Evolutionary conservation across 306 rosid genomes (phyloP), one percentile per base, ranked within the genome.

Genomic region (Prosopis cineraria): DNA sequence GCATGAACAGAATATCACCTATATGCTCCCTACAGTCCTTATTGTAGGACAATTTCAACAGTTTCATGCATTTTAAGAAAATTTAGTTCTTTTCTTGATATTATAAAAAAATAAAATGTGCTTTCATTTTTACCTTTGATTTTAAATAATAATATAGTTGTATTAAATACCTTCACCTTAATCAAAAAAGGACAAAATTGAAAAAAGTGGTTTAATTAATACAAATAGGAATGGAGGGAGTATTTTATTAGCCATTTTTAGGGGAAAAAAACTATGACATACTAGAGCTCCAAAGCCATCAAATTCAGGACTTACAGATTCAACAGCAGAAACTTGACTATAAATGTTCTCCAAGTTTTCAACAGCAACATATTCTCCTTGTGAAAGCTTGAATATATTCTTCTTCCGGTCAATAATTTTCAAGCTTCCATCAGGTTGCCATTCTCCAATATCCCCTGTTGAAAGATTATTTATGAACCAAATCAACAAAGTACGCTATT

Each of bases 361-460:
- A 41, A 93, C 99, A 6, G 99, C 99, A 72, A 95, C 99, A 85
- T 95, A 95, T 78, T 95, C 99, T 84, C 99, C 99, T 83, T 95
- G 99, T 16, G 99, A 91, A 76, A 95, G 99, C 84, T 95, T 95
- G 85, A 93, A 95, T 84, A 95, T 95, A 84, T 95, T 95, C 94
- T 95, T 95, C 91, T 93, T 95, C 53, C 97, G 88, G 77, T 95
- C 99, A 77, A 95, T 91, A 59, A 95, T 93, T 88, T 91, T 95
- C 91, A 95, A 85, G 90, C 94, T 90, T 86, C 99, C 99, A 88
- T 93, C 90, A 3, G 85, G 77, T 87, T 86, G 99, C 99, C 99
- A 95, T 83, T 95, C 96, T 30, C 99, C 99, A 82, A 95, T 73
- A 70, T 95, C 99, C 87, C 99, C 99, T 95, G 85, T 72, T 70